Conservation (phyloP, 768 basidiomycete species). For the Pluteus cervinus region DNA sequence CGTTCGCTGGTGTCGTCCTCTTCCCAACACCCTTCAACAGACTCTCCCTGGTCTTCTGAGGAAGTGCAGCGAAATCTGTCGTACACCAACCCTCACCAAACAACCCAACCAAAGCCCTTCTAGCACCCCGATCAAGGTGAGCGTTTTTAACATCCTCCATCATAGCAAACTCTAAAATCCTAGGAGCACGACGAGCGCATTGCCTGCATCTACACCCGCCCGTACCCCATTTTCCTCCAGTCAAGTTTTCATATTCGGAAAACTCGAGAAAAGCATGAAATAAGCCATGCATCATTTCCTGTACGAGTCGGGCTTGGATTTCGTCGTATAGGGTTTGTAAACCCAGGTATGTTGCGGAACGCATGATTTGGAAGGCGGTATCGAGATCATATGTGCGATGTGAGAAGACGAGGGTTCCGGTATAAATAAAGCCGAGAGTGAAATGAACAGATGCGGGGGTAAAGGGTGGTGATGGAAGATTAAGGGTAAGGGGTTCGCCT, state of each 20-base stretch:
- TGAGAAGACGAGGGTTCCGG: constrained; percentile 89
- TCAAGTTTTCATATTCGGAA: constrained; percentile 70
- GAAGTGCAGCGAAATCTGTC: constrained; percentile 68
- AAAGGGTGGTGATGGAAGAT: constrained; percentile 87
- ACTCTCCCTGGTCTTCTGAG: constrained; percentile 56
- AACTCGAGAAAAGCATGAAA: constrained; percentile 82
- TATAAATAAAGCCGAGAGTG: constrained; percentile 91
- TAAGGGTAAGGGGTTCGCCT: constrained; percentile 51
- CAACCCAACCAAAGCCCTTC: constrained; percentile 71
- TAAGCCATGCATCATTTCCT: constrained; percentile 88
- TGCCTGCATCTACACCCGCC: constrained; percentile 82
- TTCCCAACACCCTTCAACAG: constrained; percentile 72
- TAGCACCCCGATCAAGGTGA: constrained; percentile 63
- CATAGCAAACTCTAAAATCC: constrained; percentile 79
- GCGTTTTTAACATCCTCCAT: constrained; percentile 72
- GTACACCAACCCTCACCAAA: constrained; percentile 91
- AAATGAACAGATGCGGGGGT: constrained; percentile 93
- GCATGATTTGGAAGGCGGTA: constrained; percentile 86
- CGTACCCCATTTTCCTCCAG: constrained; percentile 72
- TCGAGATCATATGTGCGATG: constrained; percentile 90
- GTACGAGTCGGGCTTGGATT: constrained; percentile 73
- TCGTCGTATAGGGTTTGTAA: constrained; percentile 72
- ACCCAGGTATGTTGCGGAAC: constrained; percentile 74
- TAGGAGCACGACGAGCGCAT: constrained; percentile 73
- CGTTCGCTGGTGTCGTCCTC: constrained; percentile 59